phyloP scores from a whole-genome alignment of 768 basidiomycete genomes.

The Pisolithus microcarpus region DNA sequence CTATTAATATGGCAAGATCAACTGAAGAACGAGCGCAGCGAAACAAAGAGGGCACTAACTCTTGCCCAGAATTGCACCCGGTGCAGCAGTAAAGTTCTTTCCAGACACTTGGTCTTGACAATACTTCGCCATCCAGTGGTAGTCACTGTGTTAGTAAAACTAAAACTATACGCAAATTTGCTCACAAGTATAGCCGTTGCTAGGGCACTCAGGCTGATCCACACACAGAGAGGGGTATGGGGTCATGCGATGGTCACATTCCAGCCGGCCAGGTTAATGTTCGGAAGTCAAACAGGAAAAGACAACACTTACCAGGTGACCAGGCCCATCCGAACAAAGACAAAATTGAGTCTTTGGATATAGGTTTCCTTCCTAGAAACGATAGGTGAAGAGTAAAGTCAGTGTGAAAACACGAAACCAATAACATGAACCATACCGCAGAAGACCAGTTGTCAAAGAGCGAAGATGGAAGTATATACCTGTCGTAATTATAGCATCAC shows the following conservation, averaged over 20 bases:
- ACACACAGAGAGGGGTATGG: too few relatives aligned
- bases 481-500: constrained; percentile 14
- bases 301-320: constrained; percentile 11
- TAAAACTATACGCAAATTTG: background rate
- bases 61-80: constrained; percentile 12
- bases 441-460: constrained; percentile 3
- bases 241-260: background rate
- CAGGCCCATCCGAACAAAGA: too few relatives aligned
- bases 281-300: background rate
- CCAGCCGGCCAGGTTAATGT: background rate
- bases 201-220: constrained; percentile 7
- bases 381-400: background rate
- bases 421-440: constrained; percentile 5
- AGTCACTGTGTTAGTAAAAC: background rate
- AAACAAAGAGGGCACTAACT: background rate
- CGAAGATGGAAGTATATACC: constrained; percentile 15
- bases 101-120: background rate
- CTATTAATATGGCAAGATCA: constrained; percentile 1
- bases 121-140: constrained; percentile 6
- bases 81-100: constrained; percentile 5
- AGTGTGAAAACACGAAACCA: background rate
- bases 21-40: background rate
- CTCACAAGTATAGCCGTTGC: constrained; percentile 9
- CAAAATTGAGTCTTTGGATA: constrained; percentile 7
- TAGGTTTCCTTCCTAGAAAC: constrained; percentile 2